These are phyloP conservation scores for Fraxinus americana DNA, from an alignment of 257 asterid genomes.

Conservation along the genomic window DNA sequence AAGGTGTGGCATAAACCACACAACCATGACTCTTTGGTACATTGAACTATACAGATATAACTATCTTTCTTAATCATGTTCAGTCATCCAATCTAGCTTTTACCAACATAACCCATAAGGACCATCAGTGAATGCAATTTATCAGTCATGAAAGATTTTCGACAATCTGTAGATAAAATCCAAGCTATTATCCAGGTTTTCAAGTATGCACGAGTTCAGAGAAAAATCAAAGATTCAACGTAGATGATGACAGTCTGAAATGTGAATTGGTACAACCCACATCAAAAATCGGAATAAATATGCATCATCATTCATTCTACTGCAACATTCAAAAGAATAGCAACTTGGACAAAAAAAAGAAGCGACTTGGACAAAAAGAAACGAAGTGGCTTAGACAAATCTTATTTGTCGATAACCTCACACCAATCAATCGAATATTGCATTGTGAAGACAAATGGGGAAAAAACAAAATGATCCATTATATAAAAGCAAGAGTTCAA, in stretches of 20 bases:
- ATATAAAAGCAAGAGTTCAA: too few species aligned
- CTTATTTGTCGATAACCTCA: too few species aligned
- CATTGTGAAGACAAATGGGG: background rate
- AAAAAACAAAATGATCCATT: too few species aligned
- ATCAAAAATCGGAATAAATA: background rate
- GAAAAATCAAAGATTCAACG: background rate
- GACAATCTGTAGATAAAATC: background rate
- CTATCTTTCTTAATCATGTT: background rate
- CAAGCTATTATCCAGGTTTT: background rate
- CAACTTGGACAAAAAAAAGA: too few species aligned
- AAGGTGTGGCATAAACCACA: background rate
- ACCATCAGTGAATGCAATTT: background rate
- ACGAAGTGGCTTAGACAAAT: too few species aligned
- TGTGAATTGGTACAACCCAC: background rate
- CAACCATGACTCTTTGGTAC: too few species aligned
- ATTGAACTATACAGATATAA: background rate
- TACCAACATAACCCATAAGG: background rate
- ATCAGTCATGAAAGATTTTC: background rate
- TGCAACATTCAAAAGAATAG: background rate
- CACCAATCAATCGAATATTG: background rate
- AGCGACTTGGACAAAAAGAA: too few species aligned
- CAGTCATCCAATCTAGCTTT: background rate
- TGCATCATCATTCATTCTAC: background rate
- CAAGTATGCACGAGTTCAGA: background rate
- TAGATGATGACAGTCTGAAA: background rate